phyloP scores from a whole-genome alignment of 2,329 filamentous ascomycete species.

The Aspergillus floridensis region DNA sequence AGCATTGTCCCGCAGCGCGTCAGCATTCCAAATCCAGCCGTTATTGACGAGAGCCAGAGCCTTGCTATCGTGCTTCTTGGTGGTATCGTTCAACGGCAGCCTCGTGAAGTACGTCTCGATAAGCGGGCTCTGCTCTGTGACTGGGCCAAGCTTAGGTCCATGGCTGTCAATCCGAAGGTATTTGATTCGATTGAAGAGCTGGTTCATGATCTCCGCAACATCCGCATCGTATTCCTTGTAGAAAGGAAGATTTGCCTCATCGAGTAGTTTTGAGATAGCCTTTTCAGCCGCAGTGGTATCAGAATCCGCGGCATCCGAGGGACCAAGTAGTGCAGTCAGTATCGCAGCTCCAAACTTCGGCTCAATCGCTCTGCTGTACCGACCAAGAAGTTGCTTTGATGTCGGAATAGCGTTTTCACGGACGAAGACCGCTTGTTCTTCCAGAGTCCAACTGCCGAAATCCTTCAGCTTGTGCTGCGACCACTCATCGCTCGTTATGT shows the following conservation, averaged over 20 bases:
- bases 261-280: slow-evolving; percentile 61
- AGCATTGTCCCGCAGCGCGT: slow-evolving; percentile 90
- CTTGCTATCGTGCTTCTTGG: slow-evolving; percentile 70
- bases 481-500: slow-evolving; percentile 17
- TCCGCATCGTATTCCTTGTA: slow-evolving; percentile 92
- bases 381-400: slow-evolving; percentile 71
- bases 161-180: slow-evolving; percentile 91
- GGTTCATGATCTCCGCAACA: slow-evolving; percentile 76
- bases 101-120: slow-evolving; percentile 96
- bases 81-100: slow-evolving; percentile 73
- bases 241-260: slow-evolving; percentile 81
- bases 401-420: slow-evolving; percentile 68
- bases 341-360: slow-evolving; percentile 68
- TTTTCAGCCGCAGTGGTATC: slow-evolving; percentile 49
- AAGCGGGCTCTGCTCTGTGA: slow-evolving; percentile 73
- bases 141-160: slow-evolving; percentile 79
- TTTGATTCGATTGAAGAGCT: slow-evolving; percentile 91
- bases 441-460: slow-evolving; percentile 55
- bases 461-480: slow-evolving; percentile 40
- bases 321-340: slow-evolving; percentile 66
- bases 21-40: slow-evolving; percentile 98
- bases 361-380: slow-evolving; percentile 70
- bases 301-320: slow-evolving; percentile 55
- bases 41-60: slow-evolving; percentile 88
- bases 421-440: slow-evolving; percentile 60